Evolutionary conservation across 2,329 filamentous ascomycete species (phyloP), one percentile per base, ranked within the genome.

Genomic region (Diaporthe humulicola): DNA sequence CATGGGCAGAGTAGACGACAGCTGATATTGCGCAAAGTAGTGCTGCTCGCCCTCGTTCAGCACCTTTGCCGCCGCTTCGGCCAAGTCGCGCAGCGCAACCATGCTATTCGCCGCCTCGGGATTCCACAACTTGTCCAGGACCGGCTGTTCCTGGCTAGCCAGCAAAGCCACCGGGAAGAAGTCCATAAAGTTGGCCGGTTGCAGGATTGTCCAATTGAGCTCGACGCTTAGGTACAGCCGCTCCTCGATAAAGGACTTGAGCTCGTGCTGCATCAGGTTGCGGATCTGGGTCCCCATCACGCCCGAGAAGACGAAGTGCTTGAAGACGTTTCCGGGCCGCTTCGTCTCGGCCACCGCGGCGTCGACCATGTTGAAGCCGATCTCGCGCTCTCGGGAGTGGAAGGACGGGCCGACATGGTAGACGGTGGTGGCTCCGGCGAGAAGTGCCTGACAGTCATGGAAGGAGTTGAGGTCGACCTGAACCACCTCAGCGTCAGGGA

Each of bases 281-380:
- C 79, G 78, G 10, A 83, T 74, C 72, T 81, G 80, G 0, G 82
- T 79, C 71, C 81, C 77, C 3, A 83, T 73, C 33, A 84, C 83
- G 22, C 79, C 81, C 52, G 78, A 80, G 73, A 81, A 82, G 45
- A 85, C 78, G 42, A 85, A 81, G 67, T 85, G 84, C 73, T 79
- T 78, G 76, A 84, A 81, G 1, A 50, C 58, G 25, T 75, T 78
- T 2, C 71, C 74, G 22, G 77, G 73, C 6, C 75, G 66, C 48
- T 76, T 71, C 14, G 76, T 73, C 69, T 81, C 76, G 14, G 75
- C 45, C 1, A 79, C 64, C 0, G 81, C 82, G 17, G 82, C 81
- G 52, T 85, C 82, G 74, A 85, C 79, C 77, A 86, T 81, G 78
- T 81, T 81, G 61, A 77, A 78, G 10, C 83, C 82, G 12, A 82